phyloP scores from a whole-genome alignment of 2,329 filamentous ascomycete species.

The Tolypocladium nubicola region DNA sequence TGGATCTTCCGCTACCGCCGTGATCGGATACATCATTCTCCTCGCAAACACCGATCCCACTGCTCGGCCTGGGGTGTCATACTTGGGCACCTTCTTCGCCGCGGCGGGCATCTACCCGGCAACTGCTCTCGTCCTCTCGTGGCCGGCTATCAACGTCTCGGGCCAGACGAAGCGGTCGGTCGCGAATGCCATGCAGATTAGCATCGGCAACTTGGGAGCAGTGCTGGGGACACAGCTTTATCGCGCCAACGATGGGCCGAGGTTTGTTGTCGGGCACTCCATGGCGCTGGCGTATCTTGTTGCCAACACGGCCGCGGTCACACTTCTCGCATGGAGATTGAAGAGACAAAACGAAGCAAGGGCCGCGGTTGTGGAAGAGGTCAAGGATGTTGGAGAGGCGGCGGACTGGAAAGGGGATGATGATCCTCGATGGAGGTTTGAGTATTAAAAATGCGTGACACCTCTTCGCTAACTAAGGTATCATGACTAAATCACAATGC shows the following conservation, averaged over 20 bases:
- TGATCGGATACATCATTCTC: constrained; percentile 52
- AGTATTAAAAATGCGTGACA: constrained; percentile 28
- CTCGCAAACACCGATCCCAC: constrained; percentile 37
- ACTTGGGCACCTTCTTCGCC: constrained; percentile 51
- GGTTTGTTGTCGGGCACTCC: constrained; percentile 56
- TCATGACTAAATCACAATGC: background rate
- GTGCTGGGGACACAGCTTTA: constrained; percentile 63
- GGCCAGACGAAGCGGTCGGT: constrained; percentile 60
- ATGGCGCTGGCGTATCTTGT: constrained; percentile 55
- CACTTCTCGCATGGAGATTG: constrained; percentile 41
- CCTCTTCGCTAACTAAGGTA: background rate
- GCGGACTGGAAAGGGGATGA: constrained; percentile 50
- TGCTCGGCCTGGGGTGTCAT: constrained; percentile 43
- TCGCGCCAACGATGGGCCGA: constrained; percentile 45
- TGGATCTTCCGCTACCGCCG: constrained; percentile 42
- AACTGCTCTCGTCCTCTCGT: constrained; percentile 51
- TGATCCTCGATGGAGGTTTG: constrained; percentile 57
- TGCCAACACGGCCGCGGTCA: constrained; percentile 44
- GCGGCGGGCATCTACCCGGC: constrained; percentile 59
- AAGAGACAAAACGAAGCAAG: constrained; percentile 47
- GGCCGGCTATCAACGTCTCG: constrained; percentile 63
- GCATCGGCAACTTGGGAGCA: constrained; percentile 58
- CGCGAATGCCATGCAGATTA: constrained; percentile 61
- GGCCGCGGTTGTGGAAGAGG: constrained; percentile 28
- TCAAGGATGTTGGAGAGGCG: constrained; percentile 37